Base-by-base conservation (phyloP, 176 grass and related monocot genomes). In the Eremochloa ophiuroides region DNA sequence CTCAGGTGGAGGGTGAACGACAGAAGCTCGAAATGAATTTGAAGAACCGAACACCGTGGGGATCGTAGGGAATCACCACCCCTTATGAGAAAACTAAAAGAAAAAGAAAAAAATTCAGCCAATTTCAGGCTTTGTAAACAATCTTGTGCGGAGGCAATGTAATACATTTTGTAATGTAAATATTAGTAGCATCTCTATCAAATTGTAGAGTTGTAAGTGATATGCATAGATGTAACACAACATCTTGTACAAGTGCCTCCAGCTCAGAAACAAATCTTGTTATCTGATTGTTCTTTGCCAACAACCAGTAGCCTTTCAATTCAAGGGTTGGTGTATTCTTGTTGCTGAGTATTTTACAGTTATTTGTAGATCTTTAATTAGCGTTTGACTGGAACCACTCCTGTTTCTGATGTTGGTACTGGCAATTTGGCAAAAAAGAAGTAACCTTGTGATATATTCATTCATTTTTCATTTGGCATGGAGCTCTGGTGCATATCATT, bases 1-100 rank as follows among this genome's bases (percentile, higher is more conserved):
- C 95, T 0, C 90, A 95, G 86, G 86, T 98, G 40, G 90, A 93
- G 74, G 95, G 95, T 43, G 95, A 98, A 80, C 88, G 95, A 46
- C 92, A 98, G 75, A 93, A 86, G 85, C 92, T 95, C 3, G 71
- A 85, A 74, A 89, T 98, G 92, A 91, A 83, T 79, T 25, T 91
- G 64, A 94, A 94, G 62, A 83, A 77, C 38, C 60, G 70, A 77
- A 80, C 82, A 62, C 88, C 90, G 0, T 75, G 46, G 75, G 84
- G 75, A 86, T 81, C 82, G 38, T 94, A 94, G 53, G 42, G 69
- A 74, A 61, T 58, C 51, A 78, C 34, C n/a, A n/a, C n/a, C n/a
- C n/a, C 34, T 5, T 35, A 20, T 65, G 33, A 25, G 59, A 71
- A 35, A 62, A 37, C 22, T 26, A 22, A 31, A 29, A 50, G 17